These are phyloP conservation scores for Cladosporium cucumerinum DNA, from an alignment of 2,329 filamentous ascomycete genomes.

Conservation along the genomic window DNA sequence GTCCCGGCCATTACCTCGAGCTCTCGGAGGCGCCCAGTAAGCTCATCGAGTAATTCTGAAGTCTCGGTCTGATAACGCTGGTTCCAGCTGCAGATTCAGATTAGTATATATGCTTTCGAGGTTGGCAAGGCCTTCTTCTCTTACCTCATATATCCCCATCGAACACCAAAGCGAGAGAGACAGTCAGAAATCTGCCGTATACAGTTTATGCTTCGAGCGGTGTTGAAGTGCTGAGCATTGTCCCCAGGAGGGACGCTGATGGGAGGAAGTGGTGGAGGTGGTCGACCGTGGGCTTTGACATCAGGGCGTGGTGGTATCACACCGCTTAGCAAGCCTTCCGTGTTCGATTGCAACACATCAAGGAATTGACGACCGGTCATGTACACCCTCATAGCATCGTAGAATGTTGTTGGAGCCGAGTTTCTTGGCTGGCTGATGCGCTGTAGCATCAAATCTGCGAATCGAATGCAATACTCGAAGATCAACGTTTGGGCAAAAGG, in stretches of 20 bases:
- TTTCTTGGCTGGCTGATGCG: constrained; percentile 59
- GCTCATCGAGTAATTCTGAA: constrained; percentile 38
- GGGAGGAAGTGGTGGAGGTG: constrained; percentile 34
- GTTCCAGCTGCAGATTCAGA: constrained; percentile 38
- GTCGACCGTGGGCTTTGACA: constrained; percentile 36
- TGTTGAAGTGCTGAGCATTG: constrained; percentile 33
- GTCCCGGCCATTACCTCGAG: constrained; percentile 24
- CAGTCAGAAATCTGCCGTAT: constrained; percentile 48
- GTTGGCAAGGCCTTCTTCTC: background rate
- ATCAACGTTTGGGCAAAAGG: constrained; percentile 76
- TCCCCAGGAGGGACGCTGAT: constrained; percentile 30
- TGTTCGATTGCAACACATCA: constrained; percentile 53
- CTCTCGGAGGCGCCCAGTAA: constrained; percentile 40
- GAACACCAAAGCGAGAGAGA: constrained; percentile 44
- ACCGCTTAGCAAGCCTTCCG: constrained; percentile 43
- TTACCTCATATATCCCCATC: constrained; percentile 47
- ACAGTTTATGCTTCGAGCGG: constrained; percentile 42
- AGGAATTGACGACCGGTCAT: constrained; percentile 61
- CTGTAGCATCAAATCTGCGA: constrained; percentile 69
- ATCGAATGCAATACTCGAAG: constrained; percentile 83
- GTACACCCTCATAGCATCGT: constrained; percentile 81
- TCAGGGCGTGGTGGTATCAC: constrained; percentile 41
- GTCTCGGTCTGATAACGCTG: constrained; percentile 49
- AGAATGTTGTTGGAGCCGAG: constrained; percentile 73
- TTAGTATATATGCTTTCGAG: constrained; percentile 6